These are phyloP conservation scores for Komagataea norvegica DNA, from an alignment of 1,139 yeast species.

Conservation along the genomic window DNA sequence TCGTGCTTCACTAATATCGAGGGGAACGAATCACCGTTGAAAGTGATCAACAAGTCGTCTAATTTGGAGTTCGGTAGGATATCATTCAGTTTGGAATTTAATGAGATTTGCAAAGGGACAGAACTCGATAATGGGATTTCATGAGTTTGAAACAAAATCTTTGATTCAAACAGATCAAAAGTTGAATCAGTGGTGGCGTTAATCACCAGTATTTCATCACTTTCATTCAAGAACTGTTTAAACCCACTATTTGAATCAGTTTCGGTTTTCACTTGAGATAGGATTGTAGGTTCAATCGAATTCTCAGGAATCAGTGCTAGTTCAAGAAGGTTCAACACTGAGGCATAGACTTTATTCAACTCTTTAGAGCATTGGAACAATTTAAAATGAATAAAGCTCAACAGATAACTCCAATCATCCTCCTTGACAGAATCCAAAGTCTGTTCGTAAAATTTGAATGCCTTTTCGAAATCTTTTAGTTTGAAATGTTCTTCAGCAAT, in stretches of 20 bases:
- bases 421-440: constrained; percentile 31
- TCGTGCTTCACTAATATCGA: constrained; percentile 22
- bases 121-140: constrained; percentile 25
- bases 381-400: constrained; percentile 27
- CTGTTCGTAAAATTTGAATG: constrained; percentile 38
- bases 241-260: neutral
- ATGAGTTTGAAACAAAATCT: constrained; percentile 19
- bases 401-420: constrained; percentile 31
- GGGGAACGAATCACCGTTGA: constrained; percentile 18
- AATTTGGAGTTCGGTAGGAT: neutral
- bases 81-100: constrained; percentile 26
- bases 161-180: constrained; percentile 23
- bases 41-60: constrained; percentile 24
- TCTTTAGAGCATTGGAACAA: constrained; percentile 32
- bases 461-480: constrained; percentile 33
- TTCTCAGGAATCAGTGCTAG: constrained; percentile 18
- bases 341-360: constrained; percentile 29
- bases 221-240: constrained; percentile 6
- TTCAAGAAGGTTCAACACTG: constrained; percentile 29
- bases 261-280: constrained; percentile 1
- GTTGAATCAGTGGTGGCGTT: constrained; percentile 25
- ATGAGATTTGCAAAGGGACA: constrained; percentile 28
- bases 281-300: constrained; percentile 14
- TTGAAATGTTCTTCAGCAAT: constrained; percentile 44
- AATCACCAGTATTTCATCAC: constrained; percentile 15